A percentile compares a stretch with the other conserved stretches of the same genome.
These are phyloP conservation scores for Triadica sebifera DNA, from an alignment of 345 rosid species.

Conservation along the genomic window DNA sequence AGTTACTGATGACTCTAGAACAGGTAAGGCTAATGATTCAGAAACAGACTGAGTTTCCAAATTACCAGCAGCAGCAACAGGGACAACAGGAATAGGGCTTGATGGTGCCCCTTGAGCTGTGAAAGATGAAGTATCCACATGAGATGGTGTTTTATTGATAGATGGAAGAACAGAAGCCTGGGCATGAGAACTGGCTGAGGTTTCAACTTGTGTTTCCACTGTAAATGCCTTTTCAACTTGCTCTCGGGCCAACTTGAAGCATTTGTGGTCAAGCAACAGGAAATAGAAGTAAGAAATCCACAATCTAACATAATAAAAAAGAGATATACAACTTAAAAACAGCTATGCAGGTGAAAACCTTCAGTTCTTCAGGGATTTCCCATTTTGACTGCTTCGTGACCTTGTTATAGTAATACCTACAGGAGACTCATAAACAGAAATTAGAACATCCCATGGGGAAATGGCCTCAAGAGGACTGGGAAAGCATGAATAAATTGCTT, in stretches of 20 bases:
- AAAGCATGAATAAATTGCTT: conserved; percentile 6
- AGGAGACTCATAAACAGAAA: conserved; percentile 24
- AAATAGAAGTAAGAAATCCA: conserved; percentile 9
- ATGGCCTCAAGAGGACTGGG: neutral
- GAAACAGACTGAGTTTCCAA: conserved; percentile 38
- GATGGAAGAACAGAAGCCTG: conserved; percentile 28
- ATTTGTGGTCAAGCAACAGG: conserved; percentile 3
- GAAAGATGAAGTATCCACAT: conserved; percentile 38
- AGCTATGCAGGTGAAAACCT: conserved; percentile 46
- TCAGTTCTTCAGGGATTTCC: conserved; percentile 84
- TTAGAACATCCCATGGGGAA: conserved; percentile 10
- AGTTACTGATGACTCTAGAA: conserved; percentile 36
- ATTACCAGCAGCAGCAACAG: conserved; percentile 39
- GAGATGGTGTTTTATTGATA: conserved; percentile 35
- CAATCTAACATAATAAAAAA: conserved; percentile 12
- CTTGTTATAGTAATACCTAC: conserved; percentile 83
- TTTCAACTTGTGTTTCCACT: conserved; percentile 40
- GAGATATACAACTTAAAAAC: neutral
- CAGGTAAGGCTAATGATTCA: conserved; percentile 39
- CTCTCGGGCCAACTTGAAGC: conserved; percentile 81
- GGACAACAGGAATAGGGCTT: conserved; percentile 51
- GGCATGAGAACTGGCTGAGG: conserved; percentile 20
- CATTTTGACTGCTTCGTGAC: conserved; percentile 85
- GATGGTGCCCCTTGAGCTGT: conserved; percentile 41
- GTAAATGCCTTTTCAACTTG: conserved; percentile 43